These are phyloP conservation scores for Terana coerulea DNA, from an alignment of 768 basidiomycete species.

Conservation along the genomic window DNA sequence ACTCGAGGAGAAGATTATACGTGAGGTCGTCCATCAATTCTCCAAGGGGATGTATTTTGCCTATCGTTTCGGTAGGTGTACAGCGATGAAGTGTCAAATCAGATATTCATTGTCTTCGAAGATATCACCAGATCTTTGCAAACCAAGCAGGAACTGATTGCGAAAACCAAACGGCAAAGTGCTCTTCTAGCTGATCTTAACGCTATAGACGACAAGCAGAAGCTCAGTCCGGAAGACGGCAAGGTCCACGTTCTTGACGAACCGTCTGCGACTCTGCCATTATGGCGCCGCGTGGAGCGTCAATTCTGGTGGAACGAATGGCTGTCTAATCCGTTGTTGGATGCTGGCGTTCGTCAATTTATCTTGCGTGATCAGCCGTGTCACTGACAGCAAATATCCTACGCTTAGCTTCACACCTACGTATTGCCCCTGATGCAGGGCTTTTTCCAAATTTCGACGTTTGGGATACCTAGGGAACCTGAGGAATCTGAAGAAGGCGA, in stretches of 20 bases:
- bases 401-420: constrained; percentile 68
- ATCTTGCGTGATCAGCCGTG: neutral
- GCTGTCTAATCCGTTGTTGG: constrained; percentile 79
- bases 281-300: constrained; percentile 88
- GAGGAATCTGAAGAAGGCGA: constrained; percentile 35
- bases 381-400: neutral
- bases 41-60: constrained; percentile 88
- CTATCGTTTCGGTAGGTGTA: constrained; percentile 69
- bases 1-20: constrained; percentile 78
- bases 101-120: constrained; percentile 26
- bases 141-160: constrained; percentile 66
- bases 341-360: constrained; percentile 65
- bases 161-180: constrained; percentile 55
- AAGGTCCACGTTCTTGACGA: constrained; percentile 59
- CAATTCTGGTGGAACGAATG: constrained; percentile 98
- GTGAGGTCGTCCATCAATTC: constrained; percentile 74
- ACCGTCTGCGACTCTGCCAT: constrained; percentile 71
- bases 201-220: constrained; percentile 34
- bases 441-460: constrained; percentile 73
- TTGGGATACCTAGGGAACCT: constrained; percentile 52
- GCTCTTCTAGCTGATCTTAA: constrained; percentile 59
- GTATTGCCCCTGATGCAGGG: constrained; percentile 93
- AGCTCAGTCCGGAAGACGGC: constrained; percentile 28
- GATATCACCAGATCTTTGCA: constrained; percentile 83
- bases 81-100: neutral